A percentile compares a stretch with the other conserved stretches of the same genome.
Conservation (phyloP, 345 rosid genomes). For the Aurinia saxatilis region DNA sequence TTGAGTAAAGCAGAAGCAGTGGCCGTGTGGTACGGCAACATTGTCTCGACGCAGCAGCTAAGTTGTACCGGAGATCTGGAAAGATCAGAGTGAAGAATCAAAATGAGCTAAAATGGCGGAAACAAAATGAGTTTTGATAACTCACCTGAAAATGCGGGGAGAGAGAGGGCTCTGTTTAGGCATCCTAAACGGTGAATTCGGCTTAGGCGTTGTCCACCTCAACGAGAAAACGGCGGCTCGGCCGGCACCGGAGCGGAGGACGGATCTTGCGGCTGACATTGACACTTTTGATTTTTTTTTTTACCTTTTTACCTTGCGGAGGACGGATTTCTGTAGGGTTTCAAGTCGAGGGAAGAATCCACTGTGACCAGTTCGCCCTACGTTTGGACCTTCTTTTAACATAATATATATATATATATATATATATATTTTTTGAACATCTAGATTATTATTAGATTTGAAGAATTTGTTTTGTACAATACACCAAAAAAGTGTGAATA, state of each 20-base stretch:
- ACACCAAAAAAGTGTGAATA: too few relatives aligned
- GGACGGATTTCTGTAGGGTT: too few relatives aligned
- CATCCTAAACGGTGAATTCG: conserved; percentile 38
- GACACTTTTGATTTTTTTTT: background rate
- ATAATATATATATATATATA: too few relatives aligned
- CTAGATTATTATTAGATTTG: too few relatives aligned
- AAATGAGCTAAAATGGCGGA: background rate
- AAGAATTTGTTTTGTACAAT: too few relatives aligned
- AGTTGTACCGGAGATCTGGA: conserved; percentile 67
- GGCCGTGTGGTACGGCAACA: conserved; percentile 82
- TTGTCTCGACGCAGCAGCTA: conserved; percentile 70
- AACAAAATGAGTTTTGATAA: background rate
- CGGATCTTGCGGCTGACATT: conserved; percentile 67
- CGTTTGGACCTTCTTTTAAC: too few relatives aligned
- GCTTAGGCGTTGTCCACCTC: conserved; percentile 28
- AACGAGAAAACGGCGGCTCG: conserved; percentile 24
- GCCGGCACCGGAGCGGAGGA: conserved; percentile 53
- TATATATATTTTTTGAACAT: too few relatives aligned
- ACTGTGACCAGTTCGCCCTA: too few relatives aligned
- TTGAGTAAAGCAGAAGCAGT: conserved; percentile 83
- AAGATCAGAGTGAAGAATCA: background rate
- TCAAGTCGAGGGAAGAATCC: too few relatives aligned
- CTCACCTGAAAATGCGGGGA: conserved; percentile 58
- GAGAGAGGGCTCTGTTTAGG: conserved; percentile 45
- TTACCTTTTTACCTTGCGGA: too few relatives aligned